These are phyloP conservation scores for Lachnellula suecica DNA, from an alignment of 2,329 filamentous ascomycete genomes.

Conservation along the genomic window DNA sequence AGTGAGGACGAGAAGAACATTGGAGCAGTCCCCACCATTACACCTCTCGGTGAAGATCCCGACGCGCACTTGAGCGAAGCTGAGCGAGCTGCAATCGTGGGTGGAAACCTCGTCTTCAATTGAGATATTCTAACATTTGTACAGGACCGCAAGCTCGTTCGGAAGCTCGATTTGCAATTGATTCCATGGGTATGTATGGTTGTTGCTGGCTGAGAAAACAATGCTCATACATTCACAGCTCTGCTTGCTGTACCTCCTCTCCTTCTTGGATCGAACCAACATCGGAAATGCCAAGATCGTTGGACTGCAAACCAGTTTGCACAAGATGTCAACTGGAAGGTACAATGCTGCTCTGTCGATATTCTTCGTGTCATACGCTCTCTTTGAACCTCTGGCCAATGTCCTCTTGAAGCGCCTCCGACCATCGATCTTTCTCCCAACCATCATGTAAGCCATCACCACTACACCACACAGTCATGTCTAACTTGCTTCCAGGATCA, in stretches of 20 bases:
- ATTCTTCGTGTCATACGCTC: constrained; percentile 75
- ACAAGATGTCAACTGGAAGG: constrained; percentile 39
- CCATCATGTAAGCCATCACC: constrained; percentile 62
- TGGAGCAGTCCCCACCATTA: background rate
- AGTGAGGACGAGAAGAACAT: constrained; percentile 8
- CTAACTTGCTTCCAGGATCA: constrained; percentile 26
- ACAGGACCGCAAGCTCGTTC: constrained; percentile 14
- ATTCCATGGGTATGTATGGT: constrained; percentile 49
- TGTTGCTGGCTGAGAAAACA: constrained; percentile 37
- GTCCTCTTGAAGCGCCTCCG: constrained; percentile 66
- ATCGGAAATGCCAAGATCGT: constrained; percentile 69
- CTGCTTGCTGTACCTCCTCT: constrained; percentile 67
- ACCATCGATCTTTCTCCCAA: constrained; percentile 73
- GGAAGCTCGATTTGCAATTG: constrained; percentile 18
- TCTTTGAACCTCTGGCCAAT: constrained; percentile 70
- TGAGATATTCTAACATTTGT: background rate
- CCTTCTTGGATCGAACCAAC: constrained; percentile 70
- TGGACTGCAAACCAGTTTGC: constrained; percentile 48
- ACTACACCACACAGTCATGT: too few relatives aligned
- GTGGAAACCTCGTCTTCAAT: constrained; percentile 17
- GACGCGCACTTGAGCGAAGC: constrained; percentile 63
- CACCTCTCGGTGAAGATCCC: constrained; percentile 40
- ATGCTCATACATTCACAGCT: constrained; percentile 35
- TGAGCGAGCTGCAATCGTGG: constrained; percentile 58
- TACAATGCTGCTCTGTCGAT: constrained; percentile 76